Evolutionary conservation across 352 stramenopile species (phyloP).

Genomic region (Phytophthora chlamydospora): DNA sequence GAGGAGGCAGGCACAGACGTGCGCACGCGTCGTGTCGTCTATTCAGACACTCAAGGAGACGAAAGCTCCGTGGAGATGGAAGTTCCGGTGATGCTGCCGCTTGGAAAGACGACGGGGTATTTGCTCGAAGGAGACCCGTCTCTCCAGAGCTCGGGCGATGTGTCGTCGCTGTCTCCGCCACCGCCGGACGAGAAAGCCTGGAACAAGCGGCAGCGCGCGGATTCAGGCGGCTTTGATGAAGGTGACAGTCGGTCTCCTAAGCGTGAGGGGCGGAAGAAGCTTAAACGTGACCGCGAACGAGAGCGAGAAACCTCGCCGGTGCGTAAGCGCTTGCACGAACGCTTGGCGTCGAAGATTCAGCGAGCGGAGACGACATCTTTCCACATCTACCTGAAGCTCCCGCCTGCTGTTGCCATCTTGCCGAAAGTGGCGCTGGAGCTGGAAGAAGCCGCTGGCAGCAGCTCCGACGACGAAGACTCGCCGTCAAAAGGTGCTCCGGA

Average conservation of each 20-base stretch:
- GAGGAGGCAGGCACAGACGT: conserved; percentile 71
- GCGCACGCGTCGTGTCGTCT: conserved; percentile 63
- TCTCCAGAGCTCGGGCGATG: conserved; percentile 20
- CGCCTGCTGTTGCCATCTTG: conserved; percentile 62
- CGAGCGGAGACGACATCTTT: conserved; percentile 58
- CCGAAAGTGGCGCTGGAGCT: conserved; percentile 75
- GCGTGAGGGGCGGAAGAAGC: conserved; percentile 33
- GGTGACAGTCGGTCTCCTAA: conserved; percentile 32
- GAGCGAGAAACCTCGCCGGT: conserved; percentile 58
- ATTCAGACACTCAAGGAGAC: conserved; percentile 58
- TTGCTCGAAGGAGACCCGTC: conserved; percentile 54
- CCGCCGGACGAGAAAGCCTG: conserved; percentile 61
- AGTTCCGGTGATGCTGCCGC: conserved; percentile 66
- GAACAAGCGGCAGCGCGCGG: conserved; percentile 32
- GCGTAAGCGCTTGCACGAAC: conserved; percentile 59
- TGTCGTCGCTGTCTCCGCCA: conserved; percentile 69
- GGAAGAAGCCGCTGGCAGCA: conserved; percentile 51
- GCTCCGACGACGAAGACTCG: conserved; percentile 36
- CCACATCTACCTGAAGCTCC: conserved; percentile 70
- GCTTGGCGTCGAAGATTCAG: conserved; percentile 58
- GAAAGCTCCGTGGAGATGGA: conserved; percentile 73
- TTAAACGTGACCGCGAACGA: conserved; percentile 40
- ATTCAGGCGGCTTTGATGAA: conserved; percentile 28
- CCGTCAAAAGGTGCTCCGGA: not conserved
- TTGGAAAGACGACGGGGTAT: conserved; percentile 68